Conservation (phyloP, 345 rosid species). For the Brassica incana region DNA sequence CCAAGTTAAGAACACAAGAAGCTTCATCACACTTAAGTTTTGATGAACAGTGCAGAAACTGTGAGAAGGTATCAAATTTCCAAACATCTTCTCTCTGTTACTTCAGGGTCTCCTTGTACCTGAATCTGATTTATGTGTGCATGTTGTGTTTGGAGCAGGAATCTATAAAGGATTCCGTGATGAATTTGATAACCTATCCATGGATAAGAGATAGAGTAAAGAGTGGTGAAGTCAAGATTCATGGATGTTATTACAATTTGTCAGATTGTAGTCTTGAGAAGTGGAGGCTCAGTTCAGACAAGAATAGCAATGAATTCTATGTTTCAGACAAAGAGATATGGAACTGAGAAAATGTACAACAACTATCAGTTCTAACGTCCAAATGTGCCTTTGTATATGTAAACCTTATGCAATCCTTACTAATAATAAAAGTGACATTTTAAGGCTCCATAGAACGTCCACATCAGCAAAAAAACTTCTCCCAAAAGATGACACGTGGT, state of each 20-base stretch:
- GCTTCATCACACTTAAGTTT: slow-evolving; percentile 63
- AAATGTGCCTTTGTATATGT: slow-evolving; percentile 19
- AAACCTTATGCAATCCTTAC: not conserved
- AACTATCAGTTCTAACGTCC: not conserved
- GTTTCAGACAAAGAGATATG: slow-evolving; percentile 37
- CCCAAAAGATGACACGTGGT: no score
- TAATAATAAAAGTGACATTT: no score
- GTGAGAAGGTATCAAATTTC: slow-evolving; percentile 68
- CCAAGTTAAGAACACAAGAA: slow-evolving; percentile 65
- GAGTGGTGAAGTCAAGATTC: slow-evolving; percentile 47
- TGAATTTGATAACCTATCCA: slow-evolving; percentile 68
- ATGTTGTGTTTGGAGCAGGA: slow-evolving; percentile 44
- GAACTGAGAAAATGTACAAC: slow-evolving; percentile 14
- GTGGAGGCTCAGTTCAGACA: slow-evolving; percentile 53
- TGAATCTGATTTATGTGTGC: slow-evolving; percentile 7
- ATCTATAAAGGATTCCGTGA: slow-evolving; percentile 58
- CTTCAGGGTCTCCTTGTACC: not conserved
- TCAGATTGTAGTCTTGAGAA: slow-evolving; percentile 59
- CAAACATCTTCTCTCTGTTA: not conserved
- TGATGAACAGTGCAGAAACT: slow-evolving; percentile 78
- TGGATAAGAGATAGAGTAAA: slow-evolving; percentile 68
- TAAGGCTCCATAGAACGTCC: no score
- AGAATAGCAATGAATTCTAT: slow-evolving; percentile 25
- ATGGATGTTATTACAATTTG: slow-evolving; percentile 71
- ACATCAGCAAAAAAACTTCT: no score